Evolutionary conservation across 75 land plant species (phyloP).

Genomic region (Selaginella tamariscina): DNA sequence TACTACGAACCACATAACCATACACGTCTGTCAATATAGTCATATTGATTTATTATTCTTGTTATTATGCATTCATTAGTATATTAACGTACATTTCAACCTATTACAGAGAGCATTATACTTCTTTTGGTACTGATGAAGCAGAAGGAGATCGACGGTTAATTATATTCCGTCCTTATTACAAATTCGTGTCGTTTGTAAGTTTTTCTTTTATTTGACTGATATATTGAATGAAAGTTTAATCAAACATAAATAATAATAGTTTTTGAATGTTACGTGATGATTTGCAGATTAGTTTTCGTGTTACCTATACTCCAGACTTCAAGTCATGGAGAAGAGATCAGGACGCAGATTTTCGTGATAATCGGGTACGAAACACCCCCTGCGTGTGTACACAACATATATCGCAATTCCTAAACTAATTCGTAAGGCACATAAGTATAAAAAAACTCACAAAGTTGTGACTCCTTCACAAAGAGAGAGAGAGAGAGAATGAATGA

Average conservation of each 20-base stretch:
- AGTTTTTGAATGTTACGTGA: not conserved
- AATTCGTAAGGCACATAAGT: not conserved
- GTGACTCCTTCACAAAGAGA: not conserved
- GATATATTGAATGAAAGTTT: too few relatives aligned
- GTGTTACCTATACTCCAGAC: too few relatives aligned
- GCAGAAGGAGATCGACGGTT: constrained; percentile 60
- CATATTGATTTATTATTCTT: too few relatives aligned
- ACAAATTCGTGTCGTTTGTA: constrained; percentile 82
- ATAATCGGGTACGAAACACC: constrained; percentile 85
- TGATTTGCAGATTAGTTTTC: constrained; percentile 50
- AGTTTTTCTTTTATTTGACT: constrained; percentile 14
- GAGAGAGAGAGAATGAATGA: not conserved
- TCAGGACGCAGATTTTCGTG: constrained; percentile 71
- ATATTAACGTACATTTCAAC: constrained; percentile 29
- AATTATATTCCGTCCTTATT: constrained; percentile 44
- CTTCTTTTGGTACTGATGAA: constrained; percentile 42
- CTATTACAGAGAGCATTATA: constrained; percentile 44
- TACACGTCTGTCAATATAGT: too few relatives aligned
- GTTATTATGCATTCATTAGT: too few relatives aligned
- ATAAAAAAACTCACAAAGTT: not conserved
- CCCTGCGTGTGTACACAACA: too few relatives aligned
- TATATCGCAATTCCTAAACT: constrained; percentile 16
- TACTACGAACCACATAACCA: too few relatives aligned
- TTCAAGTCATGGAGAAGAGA: constrained; percentile 67
- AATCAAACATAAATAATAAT: too few relatives aligned